Evolutionary conservation across 2,329 filamentous ascomycete species (phyloP).

Genomic region (Penicillium sp.): DNA sequence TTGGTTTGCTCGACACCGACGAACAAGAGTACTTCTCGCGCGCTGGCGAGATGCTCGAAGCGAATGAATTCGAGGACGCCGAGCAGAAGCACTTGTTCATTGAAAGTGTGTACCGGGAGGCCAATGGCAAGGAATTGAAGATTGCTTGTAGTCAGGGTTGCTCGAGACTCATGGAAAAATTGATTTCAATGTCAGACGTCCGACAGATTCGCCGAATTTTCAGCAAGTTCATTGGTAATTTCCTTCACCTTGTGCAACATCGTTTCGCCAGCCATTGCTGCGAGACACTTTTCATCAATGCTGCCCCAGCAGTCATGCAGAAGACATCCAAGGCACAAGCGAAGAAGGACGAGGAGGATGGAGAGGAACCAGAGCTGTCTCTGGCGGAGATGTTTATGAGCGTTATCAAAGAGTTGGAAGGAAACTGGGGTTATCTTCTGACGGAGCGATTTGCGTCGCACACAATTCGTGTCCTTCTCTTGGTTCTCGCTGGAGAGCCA

Average conservation of each 20-base stretch:
- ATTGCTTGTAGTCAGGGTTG: constrained; percentile 94
- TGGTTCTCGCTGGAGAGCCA: constrained; percentile 81
- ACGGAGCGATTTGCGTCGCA: constrained; percentile 91
- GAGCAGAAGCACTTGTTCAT: constrained; percentile 74
- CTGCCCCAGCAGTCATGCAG: constrained; percentile 73
- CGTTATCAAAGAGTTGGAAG: constrained; percentile 84
- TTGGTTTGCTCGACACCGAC: constrained; percentile 85
- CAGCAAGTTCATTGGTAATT: constrained; percentile 79
- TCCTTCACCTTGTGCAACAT: constrained; percentile 87
- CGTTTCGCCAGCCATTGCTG: constrained; percentile 97
- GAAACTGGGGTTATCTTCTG: constrained; percentile 76
- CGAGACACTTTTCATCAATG: constrained; percentile 84
- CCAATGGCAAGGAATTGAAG: constrained; percentile 90
- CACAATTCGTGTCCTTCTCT: constrained; percentile 77
- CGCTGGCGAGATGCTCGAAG: constrained; percentile 84
- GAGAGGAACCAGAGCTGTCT: constrained; percentile 54
- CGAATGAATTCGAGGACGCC: constrained; percentile 78
- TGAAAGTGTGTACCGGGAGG: constrained; percentile 81
- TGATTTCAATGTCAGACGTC: constrained; percentile 78
- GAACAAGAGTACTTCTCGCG: constrained; percentile 95
- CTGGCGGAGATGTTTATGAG: constrained; percentile 86
- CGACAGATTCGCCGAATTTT: constrained; percentile 85
- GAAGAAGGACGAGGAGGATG: constrained; percentile 45
- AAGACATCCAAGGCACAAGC: constrained; percentile 60
- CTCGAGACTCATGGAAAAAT: constrained; percentile 85